These are phyloP conservation scores for Cladophialophora yegresii DNA, from an alignment of 2,329 filamentous ascomycete genomes.

Conservation along the genomic window DNA sequence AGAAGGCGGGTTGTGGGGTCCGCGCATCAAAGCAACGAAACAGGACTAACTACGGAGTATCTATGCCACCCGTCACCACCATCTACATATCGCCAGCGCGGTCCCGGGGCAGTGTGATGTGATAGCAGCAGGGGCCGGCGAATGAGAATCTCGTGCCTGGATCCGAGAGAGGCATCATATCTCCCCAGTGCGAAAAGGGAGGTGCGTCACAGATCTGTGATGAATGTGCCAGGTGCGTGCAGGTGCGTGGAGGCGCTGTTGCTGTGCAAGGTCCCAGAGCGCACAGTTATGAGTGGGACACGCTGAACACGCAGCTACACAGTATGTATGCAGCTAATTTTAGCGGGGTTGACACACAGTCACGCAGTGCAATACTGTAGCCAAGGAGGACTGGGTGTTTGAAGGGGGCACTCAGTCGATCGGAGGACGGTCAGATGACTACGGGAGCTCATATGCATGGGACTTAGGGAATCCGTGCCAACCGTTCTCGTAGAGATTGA, in stretches of 20 bases:
- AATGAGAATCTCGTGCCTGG: constrained; percentile 15
- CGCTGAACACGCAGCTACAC: too few relatives aligned
- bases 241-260: constrained; percentile 1
- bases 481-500: not conserved
- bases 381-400: not conserved
- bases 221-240: too few relatives aligned
- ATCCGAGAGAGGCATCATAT: not conserved
- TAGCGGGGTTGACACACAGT: not conserved
- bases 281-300: not conserved
- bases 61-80: too few relatives aligned
- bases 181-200: not conserved
- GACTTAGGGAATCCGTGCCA: not conserved
- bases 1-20: not conserved
- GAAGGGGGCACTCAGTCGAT: not conserved
- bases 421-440: not conserved
- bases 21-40: not conserved
- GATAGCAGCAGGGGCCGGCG: not conserved
- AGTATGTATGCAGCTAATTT: constrained; percentile 4
- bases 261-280: not conserved
- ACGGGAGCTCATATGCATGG: constrained; percentile 6
- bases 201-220: constrained; percentile 6
- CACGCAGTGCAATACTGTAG: not conserved
- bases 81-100: not conserved
- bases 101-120: not conserved
- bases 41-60: not conserved